Evolutionary conservation across 2,329 filamentous ascomycete species (phyloP).

Genomic region (Colletotrichum tabaci): DNA sequence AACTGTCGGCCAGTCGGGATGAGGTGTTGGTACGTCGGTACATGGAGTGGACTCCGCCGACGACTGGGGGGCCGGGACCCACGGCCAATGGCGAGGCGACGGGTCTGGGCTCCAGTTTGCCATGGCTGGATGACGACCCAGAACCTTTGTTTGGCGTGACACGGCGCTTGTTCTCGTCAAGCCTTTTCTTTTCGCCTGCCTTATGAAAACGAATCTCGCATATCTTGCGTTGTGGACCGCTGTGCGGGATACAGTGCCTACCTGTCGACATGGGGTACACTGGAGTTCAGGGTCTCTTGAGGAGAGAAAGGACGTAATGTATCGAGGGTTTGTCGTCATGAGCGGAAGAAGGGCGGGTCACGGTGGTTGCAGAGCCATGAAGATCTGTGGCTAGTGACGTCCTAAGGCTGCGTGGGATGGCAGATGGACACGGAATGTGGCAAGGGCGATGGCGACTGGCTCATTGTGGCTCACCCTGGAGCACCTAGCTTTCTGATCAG

Average conservation of each 20-base stretch:
- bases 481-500: conserved; percentile 29
- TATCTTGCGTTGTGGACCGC: not conserved
- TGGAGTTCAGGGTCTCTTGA: not conserved
- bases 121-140: conserved; percentile 38
- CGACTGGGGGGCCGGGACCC: conserved; percentile 15
- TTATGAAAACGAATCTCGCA: conserved; percentile 5
- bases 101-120: conserved; percentile 25
- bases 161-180: conserved; percentile 38
- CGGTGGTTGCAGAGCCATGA: conserved; percentile 30
- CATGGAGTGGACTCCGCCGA: conserved; percentile 31
- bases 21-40: conserved; percentile 28
- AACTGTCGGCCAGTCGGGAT: conserved; percentile 26
- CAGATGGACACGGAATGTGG: conserved; percentile 5
- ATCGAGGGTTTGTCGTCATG: conserved; percentile 33
- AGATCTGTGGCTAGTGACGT: conserved; percentile 44
- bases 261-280: not conserved
- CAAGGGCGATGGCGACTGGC: conserved; percentile 8
- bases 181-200: conserved; percentile 7
- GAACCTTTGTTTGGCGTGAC: conserved; percentile 29
- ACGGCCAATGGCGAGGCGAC: conserved; percentile 18
- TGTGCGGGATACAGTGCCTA: not conserved
- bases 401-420: conserved; percentile 31
- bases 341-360: conserved; percentile 26
- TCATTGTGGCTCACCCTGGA: conserved; percentile 13
- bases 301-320: conserved; percentile 22